Base-by-base conservation (phyloP, 225 moss, liverwort and hornwort genomes). In the Sphagnum tenellum region DNA sequence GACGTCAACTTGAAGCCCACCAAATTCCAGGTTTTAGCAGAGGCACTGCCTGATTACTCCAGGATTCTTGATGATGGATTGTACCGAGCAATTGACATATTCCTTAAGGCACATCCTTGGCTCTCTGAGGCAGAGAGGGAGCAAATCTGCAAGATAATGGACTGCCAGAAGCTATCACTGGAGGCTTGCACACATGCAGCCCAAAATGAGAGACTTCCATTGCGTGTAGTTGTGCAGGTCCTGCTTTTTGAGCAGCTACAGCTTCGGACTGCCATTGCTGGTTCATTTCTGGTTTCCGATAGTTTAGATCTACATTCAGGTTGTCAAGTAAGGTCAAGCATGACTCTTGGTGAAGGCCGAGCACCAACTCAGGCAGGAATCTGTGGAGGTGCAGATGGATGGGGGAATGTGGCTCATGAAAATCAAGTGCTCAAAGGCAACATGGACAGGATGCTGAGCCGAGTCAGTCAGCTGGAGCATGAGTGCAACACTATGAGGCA, bases 181-280 rank as follows among this genome's bases (percentile, higher is more conserved):
- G 83, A 84, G 54, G 83, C 83, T 0, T 84, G 83, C 72, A 84
- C 83, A 0, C 83, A 84, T 65, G 83, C 83, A 46, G 83, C 83
- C 3, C 80, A 80, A 46, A 84, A 84, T 57, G 83, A 84, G 66
- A 65, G 83, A 10, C 71, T 84, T 69, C 83, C 83, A 8, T 56
- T 84, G 60, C 76, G 83, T 5, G 83, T 79, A 4, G 83, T 84
- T 4, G 83, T 84, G 3, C 83, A 84, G 56, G 83, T 84, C 13
- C 77, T 84, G 57, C 79, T 84, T 63, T 84, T 84, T 47, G 83
- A 84, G 77, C 83, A 84, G 69, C 77, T 84, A 8, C 80, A 80
- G 60, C 77, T 84, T 0, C 83, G 83, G 60, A 84, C 83, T 59
- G 83, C 83, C 29, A 84, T 84, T 44, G 83, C 83, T 59, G 79